phyloP scores from a whole-genome alignment of 306 rosid species.

The Sechiopsis laciniata region DNA sequence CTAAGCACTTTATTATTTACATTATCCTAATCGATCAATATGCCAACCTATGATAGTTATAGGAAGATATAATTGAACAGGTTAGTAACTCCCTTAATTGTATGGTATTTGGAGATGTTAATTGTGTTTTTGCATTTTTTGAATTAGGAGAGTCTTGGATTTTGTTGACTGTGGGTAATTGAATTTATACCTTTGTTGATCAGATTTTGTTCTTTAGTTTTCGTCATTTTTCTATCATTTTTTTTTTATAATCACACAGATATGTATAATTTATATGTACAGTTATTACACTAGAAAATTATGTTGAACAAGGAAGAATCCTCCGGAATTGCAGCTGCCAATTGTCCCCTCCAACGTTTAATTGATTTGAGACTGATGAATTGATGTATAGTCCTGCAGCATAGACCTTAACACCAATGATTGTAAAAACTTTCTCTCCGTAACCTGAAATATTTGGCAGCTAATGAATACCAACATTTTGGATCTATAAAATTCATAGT shows the following conservation, averaged over 20 bases:
- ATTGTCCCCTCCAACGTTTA: slow-evolving; percentile 61
- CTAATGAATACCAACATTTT: neutral
- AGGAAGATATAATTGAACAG: too few relatives aligned
- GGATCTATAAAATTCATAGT: neutral
- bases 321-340: slow-evolving; percentile 46
- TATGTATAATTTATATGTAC: slow-evolving; percentile 4
- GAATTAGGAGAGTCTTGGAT: too few relatives aligned
- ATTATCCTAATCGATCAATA: too few relatives aligned
- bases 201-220: too few relatives aligned
- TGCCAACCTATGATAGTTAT: too few relatives aligned
- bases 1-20: too few relatives aligned
- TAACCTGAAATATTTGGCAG: slow-evolving; percentile 51
- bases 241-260: neutral
- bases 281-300: slow-evolving; percentile 57
- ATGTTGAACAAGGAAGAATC: slow-evolving; percentile 61
- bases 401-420: slow-evolving; percentile 79
- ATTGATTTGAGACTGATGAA: slow-evolving; percentile 35
- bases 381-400: slow-evolving; percentile 71
- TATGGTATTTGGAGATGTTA: too few relatives aligned
- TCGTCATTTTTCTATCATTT: too few relatives aligned
- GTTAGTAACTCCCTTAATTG: too few relatives aligned
- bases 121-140: too few relatives aligned
- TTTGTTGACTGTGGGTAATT: too few relatives aligned
- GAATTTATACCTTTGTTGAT: too few relatives aligned
- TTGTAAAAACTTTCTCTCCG: slow-evolving; percentile 81